Base-by-base conservation (phyloP, 306 rosid species). In the Notholithocarpus densiflorus region DNA sequence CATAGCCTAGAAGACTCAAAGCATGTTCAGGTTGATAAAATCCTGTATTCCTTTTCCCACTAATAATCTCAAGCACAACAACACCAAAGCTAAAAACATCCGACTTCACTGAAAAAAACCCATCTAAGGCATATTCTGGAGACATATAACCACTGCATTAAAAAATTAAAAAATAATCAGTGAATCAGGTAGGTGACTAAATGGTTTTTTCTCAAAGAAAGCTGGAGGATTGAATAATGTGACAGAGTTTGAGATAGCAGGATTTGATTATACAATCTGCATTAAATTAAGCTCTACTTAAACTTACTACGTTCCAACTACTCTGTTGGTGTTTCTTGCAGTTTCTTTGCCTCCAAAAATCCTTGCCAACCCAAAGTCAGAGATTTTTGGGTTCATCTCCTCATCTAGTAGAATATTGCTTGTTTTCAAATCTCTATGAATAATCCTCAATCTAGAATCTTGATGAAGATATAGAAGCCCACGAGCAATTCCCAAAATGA, bases 241-340 rank as follows among this genome's bases (percentile, higher is more conserved):
- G 52, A 40, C 37, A 52, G 23, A 72, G 21, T 29, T 64, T n/a
- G 18, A 64, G 70, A 29, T 19, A 64, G 5, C 5, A 61, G 53
- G 53, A 10, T 48, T 48, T 48, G 53, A 48, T 48, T 48, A 13
- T 56, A 56, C 24, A 56, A n/a, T 56, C 18, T 51, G 32, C 2
- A 72, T 56, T 21, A 18, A 32, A 85, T 48, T 70, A 59, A 57
- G 20, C n/a, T 31, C 70, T 77, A 73, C 68, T 52, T 62, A 29
- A 76, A 85, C 97, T 88, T 71, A 92, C 97, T 92, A 88, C n/a
- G 97, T 92, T 72, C 97, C 97, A 31, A 92, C 97, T 60, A 92
- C 93, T 82, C 92, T 90, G 4, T 79, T 86, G 48, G 97, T 92
- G 78, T 79, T 90, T 24, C 81, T 84, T 61, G 86, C 72, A 72